Percentiles rank a stretch among this genome's conserved stretches.
Conservation (phyloP, 1,284 basidiomycete species). For the Pascua sp. region DNA sequence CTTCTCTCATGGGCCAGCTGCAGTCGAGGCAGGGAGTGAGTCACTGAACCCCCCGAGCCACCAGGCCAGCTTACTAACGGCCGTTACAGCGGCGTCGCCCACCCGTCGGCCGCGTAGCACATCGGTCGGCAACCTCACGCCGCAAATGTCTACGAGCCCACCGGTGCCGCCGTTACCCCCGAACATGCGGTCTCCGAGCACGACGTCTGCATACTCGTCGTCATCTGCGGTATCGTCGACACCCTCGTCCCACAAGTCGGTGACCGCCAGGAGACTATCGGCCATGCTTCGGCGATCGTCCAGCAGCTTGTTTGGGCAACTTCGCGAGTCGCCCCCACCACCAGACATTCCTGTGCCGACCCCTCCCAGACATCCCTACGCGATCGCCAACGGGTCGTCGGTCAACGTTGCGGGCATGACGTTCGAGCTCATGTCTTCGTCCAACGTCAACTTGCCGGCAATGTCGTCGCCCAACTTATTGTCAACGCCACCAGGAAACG, state of each 20-base stretch:
- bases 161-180: slow-evolving; percentile 35
- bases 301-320: slow-evolving; percentile 24
- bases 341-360: too few relatives aligned
- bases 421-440: not conserved
- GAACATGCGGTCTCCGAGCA: slow-evolving; percentile 32
- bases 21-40: not conserved
- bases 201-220: slow-evolving; percentile 6
- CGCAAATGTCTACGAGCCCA: slow-evolving; percentile 11
- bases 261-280: slow-evolving; percentile 13
- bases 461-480: not conserved
- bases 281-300: slow-evolving; percentile 31
- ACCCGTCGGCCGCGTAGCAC: slow-evolving; percentile 24
- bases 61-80: not conserved
- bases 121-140: slow-evolving; percentile 17
- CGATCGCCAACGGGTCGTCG: too few relatives aligned
- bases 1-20: slow-evolving; percentile 2
- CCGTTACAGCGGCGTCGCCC: not conserved
- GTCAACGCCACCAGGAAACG: too few relatives aligned
- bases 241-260: slow-evolving; percentile 3
- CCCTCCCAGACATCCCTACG: too few relatives aligned
- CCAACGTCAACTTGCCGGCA: not conserved
- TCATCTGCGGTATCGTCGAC: slow-evolving; percentile 8
- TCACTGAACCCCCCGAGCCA: not conserved
- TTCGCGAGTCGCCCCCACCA: slow-evolving; percentile 1
- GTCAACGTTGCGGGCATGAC: too few relatives aligned